Base-by-base conservation (phyloP, 345 rosid genomes). In the Aquilaria yunnanensis region DNA sequence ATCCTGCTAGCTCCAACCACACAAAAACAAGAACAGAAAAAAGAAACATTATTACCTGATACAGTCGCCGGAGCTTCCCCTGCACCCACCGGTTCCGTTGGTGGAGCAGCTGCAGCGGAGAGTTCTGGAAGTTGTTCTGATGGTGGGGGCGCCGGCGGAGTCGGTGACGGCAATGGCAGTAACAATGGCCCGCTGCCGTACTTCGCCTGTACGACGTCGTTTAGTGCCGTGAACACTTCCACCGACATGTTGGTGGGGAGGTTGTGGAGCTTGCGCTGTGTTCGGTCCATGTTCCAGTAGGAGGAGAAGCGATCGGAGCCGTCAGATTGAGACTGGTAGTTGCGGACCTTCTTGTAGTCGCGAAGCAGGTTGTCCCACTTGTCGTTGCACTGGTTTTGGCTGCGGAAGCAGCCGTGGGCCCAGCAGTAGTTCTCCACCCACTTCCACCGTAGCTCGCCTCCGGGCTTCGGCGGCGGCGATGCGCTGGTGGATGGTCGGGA, bases 321-420 rank as follows among this genome's bases (percentile, higher is more conserved):
- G n/a, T 56, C 5, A 48, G 70, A 33, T 56, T 51, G 50, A 29
- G 64, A 46, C 32, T 77, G 67, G 53, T 69, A 72, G 3, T 70
- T 67, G 0, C 72, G 67, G 30, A 77, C 33, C 47, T 73, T 77
- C 64, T 77, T 77, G 72, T 67, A 73, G 62, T 77, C 81, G 5
- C 77, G 75, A 43, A 73, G 77, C 51, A 73, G 81, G 53, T 77
- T 77, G 10, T 77, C 81, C 81, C 81, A 77, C 71, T 77, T 73
- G 59, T 77, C 81, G 61, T 77, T 77, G 73, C 77, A 77, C 31
- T 77, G 81, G 75, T 77, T 77, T 47, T 77, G 81, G 75, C 72
- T 73, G 4, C 81, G 74, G 62, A 51, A 59, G 37, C 75, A 73
- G 12, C 72, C 77, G 14, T 77, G 66, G 2, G 55, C 64, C 77